These are phyloP conservation scores for Blastocystis sp. DNA, from an alignment of 352 stramenopile genomes.

Conservation along the genomic window DNA sequence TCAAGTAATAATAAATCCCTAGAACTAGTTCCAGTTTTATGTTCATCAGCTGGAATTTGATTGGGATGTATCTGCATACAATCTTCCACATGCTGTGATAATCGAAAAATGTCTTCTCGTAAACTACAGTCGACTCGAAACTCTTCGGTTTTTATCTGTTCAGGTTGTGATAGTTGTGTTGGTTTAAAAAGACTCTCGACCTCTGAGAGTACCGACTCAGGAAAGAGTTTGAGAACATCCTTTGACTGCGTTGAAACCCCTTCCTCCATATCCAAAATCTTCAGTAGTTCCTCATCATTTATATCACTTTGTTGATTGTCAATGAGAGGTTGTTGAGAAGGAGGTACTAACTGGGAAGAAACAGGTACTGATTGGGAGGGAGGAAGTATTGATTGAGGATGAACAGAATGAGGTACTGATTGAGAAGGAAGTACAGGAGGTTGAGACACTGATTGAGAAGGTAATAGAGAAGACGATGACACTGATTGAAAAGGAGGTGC, in stretches of 20 bases:
- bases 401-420: neutral
- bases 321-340: neutral
- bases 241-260: neutral
- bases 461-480: neutral
- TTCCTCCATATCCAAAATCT: constrained; percentile 39
- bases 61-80: neutral
- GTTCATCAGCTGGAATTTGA: neutral
- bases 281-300: constrained; percentile 19
- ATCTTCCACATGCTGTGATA: neutral
- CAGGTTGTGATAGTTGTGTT: neutral
- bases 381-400: neutral
- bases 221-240: neutral
- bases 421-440: neutral
- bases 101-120: constrained; percentile 5
- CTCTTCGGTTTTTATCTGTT: neutral
- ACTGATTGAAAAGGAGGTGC: neutral
- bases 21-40: neutral
- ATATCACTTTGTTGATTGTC: neutral
- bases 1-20: neutral
- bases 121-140: constrained; percentile 6
- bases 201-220: neutral
- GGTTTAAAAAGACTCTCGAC: constrained; percentile 18
- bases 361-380: neutral
- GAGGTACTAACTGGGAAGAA: neutral
- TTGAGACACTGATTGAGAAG: neutral